Conservation (phyloP, 2,329 filamentous ascomycete species). For the Fusarium coffeatum region DNA sequence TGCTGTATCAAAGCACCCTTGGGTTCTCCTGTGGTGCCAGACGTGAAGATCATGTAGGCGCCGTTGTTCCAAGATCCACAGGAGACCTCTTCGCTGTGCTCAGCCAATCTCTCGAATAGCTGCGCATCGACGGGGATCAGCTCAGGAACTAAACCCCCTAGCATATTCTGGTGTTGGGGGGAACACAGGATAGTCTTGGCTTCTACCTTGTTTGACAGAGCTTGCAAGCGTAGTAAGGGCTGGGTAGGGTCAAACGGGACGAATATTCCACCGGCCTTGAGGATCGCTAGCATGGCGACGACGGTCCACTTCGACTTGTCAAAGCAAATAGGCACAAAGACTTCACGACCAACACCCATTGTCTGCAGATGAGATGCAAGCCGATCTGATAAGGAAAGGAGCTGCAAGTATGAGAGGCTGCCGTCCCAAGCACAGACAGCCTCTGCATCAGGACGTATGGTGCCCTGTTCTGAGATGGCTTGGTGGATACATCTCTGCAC, state of each 20-base stretch:
- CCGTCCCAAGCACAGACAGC: constrained; percentile 61
- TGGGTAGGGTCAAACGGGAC: constrained; percentile 42
- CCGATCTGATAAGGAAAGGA: constrained; percentile 53
- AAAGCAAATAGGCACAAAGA: constrained; percentile 45
- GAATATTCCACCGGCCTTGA: constrained; percentile 45
- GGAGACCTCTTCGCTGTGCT: neutral
- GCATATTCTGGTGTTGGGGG: constrained; percentile 29
- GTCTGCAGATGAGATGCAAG: constrained; percentile 47
- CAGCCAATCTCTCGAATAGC: constrained; percentile 15
- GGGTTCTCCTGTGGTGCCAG: constrained; percentile 33
- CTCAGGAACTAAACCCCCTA: constrained; percentile 22
- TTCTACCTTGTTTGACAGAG: constrained; percentile 30
- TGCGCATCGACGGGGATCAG: constrained; percentile 34
- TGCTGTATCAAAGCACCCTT: constrained; percentile 42
- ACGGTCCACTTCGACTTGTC: constrained; percentile 48
- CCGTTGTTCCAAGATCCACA: constrained; percentile 24
- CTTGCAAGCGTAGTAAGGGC: constrained; percentile 30
- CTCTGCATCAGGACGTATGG: constrained; percentile 48
- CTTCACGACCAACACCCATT: constrained; percentile 43
- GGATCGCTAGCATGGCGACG: constrained; percentile 45
- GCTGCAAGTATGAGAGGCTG: constrained; percentile 54
- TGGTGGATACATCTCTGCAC: constrained; percentile 58
- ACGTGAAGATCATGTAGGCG: constrained; percentile 43
- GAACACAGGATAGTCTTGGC: constrained; percentile 38
- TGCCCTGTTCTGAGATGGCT: constrained; percentile 53